A percentile compares a stretch with the other conserved stretches of the same genome.
Evolutionary conservation across 2,329 filamentous ascomycete species (phyloP).

Genomic region (Colletotrichum phormii): DNA sequence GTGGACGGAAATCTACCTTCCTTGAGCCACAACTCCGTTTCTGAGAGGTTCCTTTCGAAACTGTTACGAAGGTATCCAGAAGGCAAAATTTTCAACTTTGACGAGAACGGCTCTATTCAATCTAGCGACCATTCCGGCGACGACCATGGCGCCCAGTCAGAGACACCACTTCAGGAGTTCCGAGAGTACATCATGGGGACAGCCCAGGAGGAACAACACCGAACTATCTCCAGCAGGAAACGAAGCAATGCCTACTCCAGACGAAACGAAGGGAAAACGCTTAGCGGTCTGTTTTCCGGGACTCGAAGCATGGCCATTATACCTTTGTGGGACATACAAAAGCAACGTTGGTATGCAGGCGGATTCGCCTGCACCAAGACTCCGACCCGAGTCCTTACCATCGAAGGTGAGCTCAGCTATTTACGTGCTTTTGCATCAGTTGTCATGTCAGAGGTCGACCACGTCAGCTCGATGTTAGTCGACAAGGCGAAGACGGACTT

Average conservation of each 20-base stretch:
- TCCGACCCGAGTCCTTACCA: conserved; percentile 56
- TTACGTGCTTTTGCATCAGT: conserved; percentile 64
- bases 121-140: conserved; percentile 45
- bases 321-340: conserved; percentile 59
- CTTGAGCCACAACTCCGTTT: conserved; percentile 41
- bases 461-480: conserved; percentile 51
- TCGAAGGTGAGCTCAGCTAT: conserved; percentile 62
- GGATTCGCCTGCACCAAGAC: conserved; percentile 61
- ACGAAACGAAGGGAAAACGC: conserved; percentile 43
- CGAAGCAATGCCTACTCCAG: conserved; percentile 15
- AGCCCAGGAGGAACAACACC: not conserved
- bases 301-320: conserved; percentile 60
- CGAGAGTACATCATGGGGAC: not conserved
- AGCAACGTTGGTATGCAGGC: conserved; percentile 60
- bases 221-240: not conserved
- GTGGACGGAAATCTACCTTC: conserved; percentile 43
- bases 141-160: not conserved
- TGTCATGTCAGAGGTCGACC: conserved; percentile 67
- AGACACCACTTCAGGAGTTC: not conserved
- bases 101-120: conserved; percentile 49
- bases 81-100: conserved; percentile 60
- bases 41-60: conserved; percentile 52
- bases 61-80: conserved; percentile 57
- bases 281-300: conserved; percentile 52
- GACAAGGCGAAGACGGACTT: conserved; percentile 67